Evolutionary conservation across 1,284 basidiomycete species (phyloP).

Genomic region (Porodaedalea pini): DNA sequence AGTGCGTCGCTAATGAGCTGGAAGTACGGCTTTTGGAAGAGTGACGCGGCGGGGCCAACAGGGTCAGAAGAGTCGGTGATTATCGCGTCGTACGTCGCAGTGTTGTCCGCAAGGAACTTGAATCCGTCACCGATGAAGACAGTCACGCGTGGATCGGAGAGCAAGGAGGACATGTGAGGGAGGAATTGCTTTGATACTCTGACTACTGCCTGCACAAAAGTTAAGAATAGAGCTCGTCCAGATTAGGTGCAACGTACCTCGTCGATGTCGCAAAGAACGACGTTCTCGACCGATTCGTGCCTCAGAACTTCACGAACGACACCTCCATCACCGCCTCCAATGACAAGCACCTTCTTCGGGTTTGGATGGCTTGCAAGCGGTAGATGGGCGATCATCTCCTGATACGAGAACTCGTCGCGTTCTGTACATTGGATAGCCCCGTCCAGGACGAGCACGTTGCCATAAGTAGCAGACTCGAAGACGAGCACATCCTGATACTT

Average conservation of each 20-base stretch:
- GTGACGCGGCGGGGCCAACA: slow-evolving; percentile 90
- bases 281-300: slow-evolving; percentile 87
- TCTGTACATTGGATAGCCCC: slow-evolving; percentile 97
- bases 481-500: slow-evolving; percentile 95
- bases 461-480: slow-evolving; percentile 92
- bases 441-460: slow-evolving; percentile 95
- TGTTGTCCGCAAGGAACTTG: slow-evolving; percentile 91
- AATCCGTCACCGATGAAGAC: slow-evolving; percentile 96
- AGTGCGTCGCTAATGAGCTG: slow-evolving; percentile 89
- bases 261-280: slow-evolving; percentile 97
- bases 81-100: slow-evolving; percentile 93
- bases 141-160: slow-evolving; percentile 80
- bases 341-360: slow-evolving; percentile 93
- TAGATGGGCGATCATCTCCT: slow-evolving; percentile 99
- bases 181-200: slow-evolving; percentile 93
- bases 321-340: slow-evolving; percentile 95
- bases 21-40: slow-evolving; percentile 99
- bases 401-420: slow-evolving; percentile 99
- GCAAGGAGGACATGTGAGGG: slow-evolving; percentile 89
- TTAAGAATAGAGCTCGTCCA: not conserved
- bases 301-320: slow-evolving; percentile 97
- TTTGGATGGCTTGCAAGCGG: slow-evolving; percentile 95
- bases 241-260: slow-evolving; percentile 49
- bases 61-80: slow-evolving; percentile 99
- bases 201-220: slow-evolving; percentile 72